Conservation (phyloP, 495 filamentous ascomycete genomes). For the Xylaria bambusicola region DNA sequence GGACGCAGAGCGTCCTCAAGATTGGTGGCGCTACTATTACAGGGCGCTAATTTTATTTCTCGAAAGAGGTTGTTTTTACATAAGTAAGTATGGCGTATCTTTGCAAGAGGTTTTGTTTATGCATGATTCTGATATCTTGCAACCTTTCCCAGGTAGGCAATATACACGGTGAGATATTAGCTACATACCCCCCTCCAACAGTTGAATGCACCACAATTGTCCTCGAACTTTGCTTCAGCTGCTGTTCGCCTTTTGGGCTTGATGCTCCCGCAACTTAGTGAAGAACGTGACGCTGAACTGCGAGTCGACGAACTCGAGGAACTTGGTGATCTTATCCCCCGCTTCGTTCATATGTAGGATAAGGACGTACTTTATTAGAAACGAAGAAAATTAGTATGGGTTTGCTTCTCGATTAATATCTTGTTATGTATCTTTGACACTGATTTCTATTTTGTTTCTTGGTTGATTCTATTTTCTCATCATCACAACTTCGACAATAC, state of each 20-base stretch:
- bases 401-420: neutral
- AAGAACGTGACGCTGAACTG: slow-evolving; percentile 12
- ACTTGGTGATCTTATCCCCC: slow-evolving; percentile 33
- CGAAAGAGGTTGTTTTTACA: too few species aligned
- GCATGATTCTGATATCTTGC: too few species aligned
- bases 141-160: too few species aligned
- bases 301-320: slow-evolving; percentile 38
- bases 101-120: too few species aligned
- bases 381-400: neutral
- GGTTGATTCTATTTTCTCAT: neutral
- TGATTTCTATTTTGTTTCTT: neutral
- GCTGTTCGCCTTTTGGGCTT: neutral
- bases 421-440: too few species aligned
- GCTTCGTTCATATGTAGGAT: slow-evolving; percentile 31
- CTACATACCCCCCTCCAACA: too few species aligned
- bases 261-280: slow-evolving; percentile 17
- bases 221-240: neutral
- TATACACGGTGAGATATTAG: too few species aligned
- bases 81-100: too few species aligned
- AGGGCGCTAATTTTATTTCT: too few species aligned
- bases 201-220: too few species aligned
- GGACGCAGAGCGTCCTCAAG: too few species aligned
- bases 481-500: neutral
- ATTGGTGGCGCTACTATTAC: too few species aligned
- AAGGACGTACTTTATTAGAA: slow-evolving; percentile 18